Evolutionary conservation across 352 stramenopile species (phyloP).

Genomic region (Pythium rishiriense): DNA sequence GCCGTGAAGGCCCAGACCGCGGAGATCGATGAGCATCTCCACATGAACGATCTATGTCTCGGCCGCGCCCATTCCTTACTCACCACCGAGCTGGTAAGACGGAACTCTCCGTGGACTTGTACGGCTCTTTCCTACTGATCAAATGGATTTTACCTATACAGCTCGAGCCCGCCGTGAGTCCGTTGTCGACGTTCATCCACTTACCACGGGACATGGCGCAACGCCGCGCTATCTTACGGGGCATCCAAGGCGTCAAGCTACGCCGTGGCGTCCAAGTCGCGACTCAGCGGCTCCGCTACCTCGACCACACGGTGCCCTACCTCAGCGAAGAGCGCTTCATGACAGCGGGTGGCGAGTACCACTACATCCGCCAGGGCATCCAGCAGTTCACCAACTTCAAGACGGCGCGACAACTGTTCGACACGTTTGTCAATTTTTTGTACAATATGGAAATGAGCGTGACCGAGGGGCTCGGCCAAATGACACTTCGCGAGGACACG

Average conservation of each 20-base stretch:
- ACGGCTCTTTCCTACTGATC: too few relatives aligned
- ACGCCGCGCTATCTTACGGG: conserved; percentile 9
- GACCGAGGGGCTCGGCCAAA: conserved; percentile 46
- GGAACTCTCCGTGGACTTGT: too few relatives aligned
- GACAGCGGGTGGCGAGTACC: conserved; percentile 8
- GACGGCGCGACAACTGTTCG: conserved; percentile 47
- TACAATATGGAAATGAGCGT: conserved; percentile 59
- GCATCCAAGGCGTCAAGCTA: conserved; percentile 43
- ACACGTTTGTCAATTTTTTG: conserved; percentile 40
- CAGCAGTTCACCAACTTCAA: conserved; percentile 37
- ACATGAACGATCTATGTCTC: conserved; percentile 11
- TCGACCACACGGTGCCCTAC: conserved; percentile 14
- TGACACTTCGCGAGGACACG: conserved; percentile 49
- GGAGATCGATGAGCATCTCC: conserved; percentile 13
- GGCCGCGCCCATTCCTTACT: conserved; percentile 15
- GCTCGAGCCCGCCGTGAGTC: conserved; percentile 3
- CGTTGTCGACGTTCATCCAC: conserved; percentile 18
- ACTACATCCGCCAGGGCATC: conserved; percentile 14
- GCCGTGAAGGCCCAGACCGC: not conserved
- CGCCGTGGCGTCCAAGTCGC: conserved; percentile 17
- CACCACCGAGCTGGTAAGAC: conserved; percentile 8
- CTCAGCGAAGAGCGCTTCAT: conserved; percentile 9
- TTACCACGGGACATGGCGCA: conserved; percentile 5
- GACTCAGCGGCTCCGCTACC: not conserved
- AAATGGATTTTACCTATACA: not conserved